phyloP scores from a whole-genome alignment of 805 yeast species.

The Debaryomyces castellii region DNA sequence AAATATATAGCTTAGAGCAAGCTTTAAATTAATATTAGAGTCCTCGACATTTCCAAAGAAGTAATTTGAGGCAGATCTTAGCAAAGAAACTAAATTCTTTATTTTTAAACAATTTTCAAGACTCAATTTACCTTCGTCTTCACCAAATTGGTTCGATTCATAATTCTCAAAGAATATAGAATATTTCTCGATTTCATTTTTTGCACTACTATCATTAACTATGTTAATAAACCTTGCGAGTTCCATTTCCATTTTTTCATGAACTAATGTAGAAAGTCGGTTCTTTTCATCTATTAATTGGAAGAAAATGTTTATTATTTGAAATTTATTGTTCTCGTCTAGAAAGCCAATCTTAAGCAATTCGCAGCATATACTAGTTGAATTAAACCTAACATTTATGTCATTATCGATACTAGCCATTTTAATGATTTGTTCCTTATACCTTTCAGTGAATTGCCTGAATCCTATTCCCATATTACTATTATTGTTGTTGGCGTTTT shows the following conservation, averaged over 20 bases:
- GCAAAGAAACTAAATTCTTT: constrained; percentile 16
- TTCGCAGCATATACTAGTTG: constrained; percentile 53
- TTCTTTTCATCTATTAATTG: constrained; percentile 19
- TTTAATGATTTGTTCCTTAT: constrained; percentile 62
- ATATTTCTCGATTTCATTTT: constrained; percentile 36
- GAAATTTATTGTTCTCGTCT: constrained; percentile 54
- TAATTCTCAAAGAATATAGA: constrained; percentile 28
- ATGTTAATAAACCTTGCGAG: constrained; percentile 54
- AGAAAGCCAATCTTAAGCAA: constrained; percentile 61
- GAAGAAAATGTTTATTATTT: constrained; percentile 17
- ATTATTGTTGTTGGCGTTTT: constrained; percentile 16
- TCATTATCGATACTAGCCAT: constrained; percentile 49
- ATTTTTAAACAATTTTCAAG: constrained; percentile 20
- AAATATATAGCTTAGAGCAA: constrained; percentile 18
- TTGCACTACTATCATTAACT: constrained; percentile 40
- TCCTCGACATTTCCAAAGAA: constrained; percentile 3
- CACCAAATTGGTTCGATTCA: constrained; percentile 22
- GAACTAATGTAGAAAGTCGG: constrained; percentile 9
- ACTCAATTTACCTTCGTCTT: constrained; percentile 15
- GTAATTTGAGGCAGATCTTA: constrained; percentile 9
- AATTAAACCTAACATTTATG: constrained; percentile 48
- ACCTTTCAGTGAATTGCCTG: constrained; percentile 76
- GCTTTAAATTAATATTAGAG: not conserved
- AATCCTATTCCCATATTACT: constrained; percentile 54
- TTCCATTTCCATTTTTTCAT: constrained; percentile 38